Conservation (phyloP, 345 rosid species). For the Brassica nigra region DNA sequence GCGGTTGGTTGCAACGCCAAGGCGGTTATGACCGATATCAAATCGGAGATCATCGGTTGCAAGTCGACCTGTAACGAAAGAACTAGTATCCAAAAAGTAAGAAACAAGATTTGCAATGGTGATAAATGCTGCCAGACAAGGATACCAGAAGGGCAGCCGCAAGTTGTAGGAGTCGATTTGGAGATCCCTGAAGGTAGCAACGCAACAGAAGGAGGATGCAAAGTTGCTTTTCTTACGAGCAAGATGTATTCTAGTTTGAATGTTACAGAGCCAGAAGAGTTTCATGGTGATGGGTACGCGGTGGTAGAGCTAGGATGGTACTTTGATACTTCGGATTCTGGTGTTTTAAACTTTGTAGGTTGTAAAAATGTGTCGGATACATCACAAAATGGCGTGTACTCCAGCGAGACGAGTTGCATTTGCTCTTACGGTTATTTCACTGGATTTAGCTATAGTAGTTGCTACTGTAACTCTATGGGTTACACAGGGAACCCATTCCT, state of each 20-base stretch:
- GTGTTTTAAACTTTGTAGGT: not conserved
- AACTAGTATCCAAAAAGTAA: constrained; percentile 4
- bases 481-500: constrained; percentile 37
- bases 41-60: constrained; percentile 43
- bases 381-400: not conserved
- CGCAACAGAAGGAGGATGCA: constrained; percentile 23
- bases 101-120: constrained; percentile 42
- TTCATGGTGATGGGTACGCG: constrained; percentile 19
- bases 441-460: constrained; percentile 26
- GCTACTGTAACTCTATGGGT: constrained; percentile 30
- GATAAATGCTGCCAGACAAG: constrained; percentile 52
- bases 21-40: not conserved
- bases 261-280: constrained; percentile 31
- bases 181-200: constrained; percentile 2
- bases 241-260: constrained; percentile 24
- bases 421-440: constrained; percentile 32
- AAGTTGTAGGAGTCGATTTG: constrained; percentile 15
- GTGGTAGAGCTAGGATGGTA: constrained; percentile 39
- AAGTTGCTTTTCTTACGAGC: constrained; percentile 39
- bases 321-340: constrained; percentile 29
- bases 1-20: constrained; percentile 48
- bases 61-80: constrained; percentile 40
- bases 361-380: constrained; percentile 17
- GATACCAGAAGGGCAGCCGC: constrained; percentile 33
- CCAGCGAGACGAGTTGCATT: not conserved